These are phyloP conservation scores for Peniophora sp. DNA, from an alignment of 1,284 basidiomycete species.

Conservation along the genomic window DNA sequence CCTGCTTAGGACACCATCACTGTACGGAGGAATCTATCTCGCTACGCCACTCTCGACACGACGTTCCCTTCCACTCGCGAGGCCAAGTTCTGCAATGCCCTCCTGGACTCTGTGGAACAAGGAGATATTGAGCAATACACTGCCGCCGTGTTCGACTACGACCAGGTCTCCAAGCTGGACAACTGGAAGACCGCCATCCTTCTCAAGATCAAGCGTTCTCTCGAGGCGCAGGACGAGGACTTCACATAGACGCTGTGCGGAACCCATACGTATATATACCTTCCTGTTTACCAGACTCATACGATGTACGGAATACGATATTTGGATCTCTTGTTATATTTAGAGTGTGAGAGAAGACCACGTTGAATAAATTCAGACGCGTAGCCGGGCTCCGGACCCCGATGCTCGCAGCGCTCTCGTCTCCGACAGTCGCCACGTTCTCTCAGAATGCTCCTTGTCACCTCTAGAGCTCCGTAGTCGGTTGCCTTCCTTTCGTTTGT, in stretches of 20 bases:
- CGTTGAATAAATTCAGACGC: not conserved
- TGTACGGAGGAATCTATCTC: conserved; percentile 69
- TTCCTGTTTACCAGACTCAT: not conserved
- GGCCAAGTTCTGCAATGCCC: conserved; percentile 74
- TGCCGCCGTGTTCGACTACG: conserved; percentile 75
- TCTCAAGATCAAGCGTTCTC: conserved; percentile 79
- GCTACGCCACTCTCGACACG: conserved; percentile 71
- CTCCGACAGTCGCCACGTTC: not conserved
- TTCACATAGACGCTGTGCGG: not conserved
- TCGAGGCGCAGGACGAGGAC: conserved; percentile 46
- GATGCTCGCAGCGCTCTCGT: not conserved
- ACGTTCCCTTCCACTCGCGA: conserved; percentile 85
- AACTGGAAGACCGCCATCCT: conserved; percentile 92
- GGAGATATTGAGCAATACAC: conserved; percentile 79
- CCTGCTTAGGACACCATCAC: conserved; percentile 75
- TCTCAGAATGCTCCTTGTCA: conserved; percentile 2
- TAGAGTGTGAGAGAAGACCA: too few relatives aligned
- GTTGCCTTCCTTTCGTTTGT: not conserved
- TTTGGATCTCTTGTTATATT: too few relatives aligned
- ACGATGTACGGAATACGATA: not conserved
- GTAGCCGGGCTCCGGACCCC: not conserved
- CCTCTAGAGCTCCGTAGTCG: not conserved
- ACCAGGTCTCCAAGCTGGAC: conserved; percentile 85
- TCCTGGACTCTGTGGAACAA: conserved; percentile 74
- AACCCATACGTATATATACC: not conserved